phyloP scores from a whole-genome alignment of 202 grass and related monocot species.

The Elaeis oleifera region DNA sequence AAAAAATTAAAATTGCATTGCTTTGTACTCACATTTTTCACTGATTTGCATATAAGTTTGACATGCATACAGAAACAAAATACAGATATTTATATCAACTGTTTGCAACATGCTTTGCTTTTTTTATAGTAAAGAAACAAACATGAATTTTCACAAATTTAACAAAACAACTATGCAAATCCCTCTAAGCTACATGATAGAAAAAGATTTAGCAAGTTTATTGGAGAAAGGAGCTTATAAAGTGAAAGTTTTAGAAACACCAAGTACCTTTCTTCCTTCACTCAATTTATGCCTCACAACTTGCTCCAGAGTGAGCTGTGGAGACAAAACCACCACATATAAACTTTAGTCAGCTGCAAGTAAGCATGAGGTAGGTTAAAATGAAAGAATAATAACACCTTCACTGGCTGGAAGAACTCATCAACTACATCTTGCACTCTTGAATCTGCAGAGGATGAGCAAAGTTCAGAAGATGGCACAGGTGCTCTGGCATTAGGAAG shows the following conservation, averaged over 20 bases:
- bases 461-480: slow-evolving; percentile 43
- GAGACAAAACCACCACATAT: slow-evolving; percentile 21
- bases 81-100: too few species aligned
- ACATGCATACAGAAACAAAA: too few species aligned
- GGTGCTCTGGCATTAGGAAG: slow-evolving; percentile 46
- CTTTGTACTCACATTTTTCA: too few species aligned
- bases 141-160: too few species aligned
- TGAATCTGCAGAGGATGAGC: slow-evolving; percentile 72
- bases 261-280: slow-evolving; percentile 81
- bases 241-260: neutral
- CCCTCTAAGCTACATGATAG: too few species aligned
- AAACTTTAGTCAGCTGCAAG: slow-evolving; percentile 5
- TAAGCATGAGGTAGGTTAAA: slow-evolving; percentile 11
- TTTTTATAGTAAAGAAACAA: too few species aligned
- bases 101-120: too few species aligned
- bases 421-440: slow-evolving; percentile 80
- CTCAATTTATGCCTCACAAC: slow-evolving; percentile 94
- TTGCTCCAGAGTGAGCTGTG: slow-evolving; percentile 88
- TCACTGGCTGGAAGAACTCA: slow-evolving; percentile 90
- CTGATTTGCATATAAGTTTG: too few species aligned
- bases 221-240: too few species aligned
- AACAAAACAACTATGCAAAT: too few species aligned
- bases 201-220: too few species aligned
- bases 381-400: slow-evolving; percentile 36
- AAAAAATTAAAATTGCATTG: too few species aligned